phyloP scores from a whole-genome alignment of 495 filamentous ascomycete genomes.

The Zalerion maritima region DNA sequence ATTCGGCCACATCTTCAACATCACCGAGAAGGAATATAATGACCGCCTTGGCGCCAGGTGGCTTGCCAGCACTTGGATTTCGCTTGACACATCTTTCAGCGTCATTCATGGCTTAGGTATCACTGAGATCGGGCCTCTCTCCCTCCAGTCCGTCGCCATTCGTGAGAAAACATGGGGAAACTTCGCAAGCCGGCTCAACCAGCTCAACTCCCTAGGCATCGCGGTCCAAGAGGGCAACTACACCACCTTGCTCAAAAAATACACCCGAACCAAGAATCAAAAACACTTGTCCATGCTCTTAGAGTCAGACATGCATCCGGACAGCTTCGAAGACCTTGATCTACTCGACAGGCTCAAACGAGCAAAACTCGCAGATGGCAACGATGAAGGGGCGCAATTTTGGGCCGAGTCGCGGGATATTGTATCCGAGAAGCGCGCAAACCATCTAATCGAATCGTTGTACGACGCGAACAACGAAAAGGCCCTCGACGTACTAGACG shows the following conservation, averaged over 20 bases:
- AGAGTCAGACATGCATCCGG: constrained; percentile 59
- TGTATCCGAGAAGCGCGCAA: no score
- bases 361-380: no score
- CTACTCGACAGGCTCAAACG: constrained; percentile 33
- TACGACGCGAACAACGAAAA: no score
- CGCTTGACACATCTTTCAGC: constrained; percentile 48
- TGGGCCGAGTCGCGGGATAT: no score
- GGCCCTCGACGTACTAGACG: no score
- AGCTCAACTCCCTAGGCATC: constrained; percentile 44
- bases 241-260: constrained; percentile 38
- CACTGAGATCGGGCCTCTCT: constrained; percentile 51
- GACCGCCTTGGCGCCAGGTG: constrained; percentile 55
- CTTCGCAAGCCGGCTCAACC: constrained; percentile 38
- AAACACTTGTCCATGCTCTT: constrained; percentile 46
- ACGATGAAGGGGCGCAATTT: no score
- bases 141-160: constrained; percentile 54
- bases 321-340: constrained; percentile 47
- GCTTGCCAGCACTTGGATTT: constrained; percentile 55
- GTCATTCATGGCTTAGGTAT: constrained; percentile 50
- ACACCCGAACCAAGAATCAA: constrained; percentile 38
- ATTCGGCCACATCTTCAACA: constrained; percentile 28
- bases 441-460: no score
- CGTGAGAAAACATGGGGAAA: constrained; percentile 39
- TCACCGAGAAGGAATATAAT: constrained; percentile 34
- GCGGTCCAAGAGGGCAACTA: constrained; percentile 43